A percentile compares a stretch with the other conserved stretches of the same genome.
These are phyloP conservation scores for Mycena floridula DNA, from an alignment of 768 basidiomycete species.

Conservation along the genomic window DNA sequence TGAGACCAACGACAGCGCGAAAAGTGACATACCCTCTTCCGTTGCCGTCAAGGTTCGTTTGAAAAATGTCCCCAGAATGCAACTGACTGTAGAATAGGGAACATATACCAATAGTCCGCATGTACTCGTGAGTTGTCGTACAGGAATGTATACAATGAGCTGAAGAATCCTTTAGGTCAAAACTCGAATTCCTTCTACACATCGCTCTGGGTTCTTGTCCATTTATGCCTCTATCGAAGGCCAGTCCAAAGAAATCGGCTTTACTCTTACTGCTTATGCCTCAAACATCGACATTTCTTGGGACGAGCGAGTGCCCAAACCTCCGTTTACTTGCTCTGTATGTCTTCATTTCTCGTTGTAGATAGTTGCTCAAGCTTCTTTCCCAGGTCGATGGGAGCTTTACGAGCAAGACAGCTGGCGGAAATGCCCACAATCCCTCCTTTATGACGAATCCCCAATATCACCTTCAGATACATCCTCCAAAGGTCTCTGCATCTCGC, in stretches of 20 bases:
- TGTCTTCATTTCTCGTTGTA: neutral
- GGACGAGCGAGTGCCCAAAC: constrained; percentile 33
- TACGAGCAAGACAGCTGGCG: constrained; percentile 71
- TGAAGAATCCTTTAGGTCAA: constrained; percentile 22
- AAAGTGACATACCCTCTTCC: constrained; percentile 9
- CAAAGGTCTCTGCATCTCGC: constrained; percentile 12
- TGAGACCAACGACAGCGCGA: neutral
- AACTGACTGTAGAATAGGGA: constrained; percentile 22
- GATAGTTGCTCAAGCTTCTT: neutral
- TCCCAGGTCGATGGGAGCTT: constrained; percentile 55
- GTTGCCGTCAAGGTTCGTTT: constrained; percentile 17
- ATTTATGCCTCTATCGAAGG: constrained; percentile 71
- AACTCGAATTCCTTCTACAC: constrained; percentile 26
- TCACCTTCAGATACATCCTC: constrained; percentile 50
- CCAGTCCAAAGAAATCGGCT: constrained; percentile 50
- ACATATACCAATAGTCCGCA: constrained; percentile 50
- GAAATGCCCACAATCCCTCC: constrained; percentile 72
- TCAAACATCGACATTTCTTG: constrained; percentile 33
- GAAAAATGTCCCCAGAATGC: neutral
- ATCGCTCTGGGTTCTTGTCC: constrained; percentile 35
- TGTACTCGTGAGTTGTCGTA: constrained; percentile 28
- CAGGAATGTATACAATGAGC: neutral
- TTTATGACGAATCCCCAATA: constrained; percentile 94
- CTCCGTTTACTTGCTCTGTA: constrained; percentile 38
- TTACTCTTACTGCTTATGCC: constrained; percentile 61